These are phyloP conservation scores for Stagonosporopsis cucurbitacearum DNA, from an alignment of 2,329 filamentous ascomycete genomes.

Conservation along the genomic window DNA sequence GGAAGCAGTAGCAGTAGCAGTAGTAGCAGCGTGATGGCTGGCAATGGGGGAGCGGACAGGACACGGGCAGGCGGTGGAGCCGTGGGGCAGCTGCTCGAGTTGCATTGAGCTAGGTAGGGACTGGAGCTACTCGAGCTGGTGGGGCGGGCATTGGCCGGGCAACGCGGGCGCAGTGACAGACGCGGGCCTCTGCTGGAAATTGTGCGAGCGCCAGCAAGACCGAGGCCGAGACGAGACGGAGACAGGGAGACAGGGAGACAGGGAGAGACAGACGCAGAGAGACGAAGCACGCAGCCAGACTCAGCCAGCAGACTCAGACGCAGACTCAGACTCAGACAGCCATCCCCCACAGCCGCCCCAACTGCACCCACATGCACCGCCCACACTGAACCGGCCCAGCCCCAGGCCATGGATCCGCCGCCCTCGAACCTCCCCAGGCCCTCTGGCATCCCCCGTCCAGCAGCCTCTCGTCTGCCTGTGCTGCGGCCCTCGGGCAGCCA, in stretches of 20 bases:
- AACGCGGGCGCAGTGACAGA: conserved; percentile 13
- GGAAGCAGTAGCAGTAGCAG: no score
- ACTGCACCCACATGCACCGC: no score
- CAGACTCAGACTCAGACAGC: no score
- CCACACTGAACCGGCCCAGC: conserved; percentile 7
- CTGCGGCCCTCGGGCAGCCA: conserved; percentile 48
- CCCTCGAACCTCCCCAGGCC: conserved; percentile 37
- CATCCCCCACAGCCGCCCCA: no score
- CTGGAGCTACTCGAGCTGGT: no score
- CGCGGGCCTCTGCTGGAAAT: conserved; percentile 11
- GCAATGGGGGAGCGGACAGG: conserved; percentile 12
- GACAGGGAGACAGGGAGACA: no score
- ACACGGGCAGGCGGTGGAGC: background rate
- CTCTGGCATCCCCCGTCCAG: conserved; percentile 55
- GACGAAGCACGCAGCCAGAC: no score
- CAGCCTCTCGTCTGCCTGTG: conserved; percentile 60
- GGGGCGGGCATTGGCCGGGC: background rate
- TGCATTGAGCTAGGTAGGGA: no score
- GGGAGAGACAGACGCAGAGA: no score
- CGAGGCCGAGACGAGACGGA: no score
- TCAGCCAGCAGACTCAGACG: no score
- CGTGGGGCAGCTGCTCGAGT: conserved; percentile 2
- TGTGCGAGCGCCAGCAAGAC: conserved; percentile 5
- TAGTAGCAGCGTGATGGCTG: background rate
- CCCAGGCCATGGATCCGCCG: conserved; percentile 41